A percentile compares a stretch with the other conserved stretches of the same genome.
Conservation (phyloP, 129 eudicot genomes). For the Sambucus nigra region DNA sequence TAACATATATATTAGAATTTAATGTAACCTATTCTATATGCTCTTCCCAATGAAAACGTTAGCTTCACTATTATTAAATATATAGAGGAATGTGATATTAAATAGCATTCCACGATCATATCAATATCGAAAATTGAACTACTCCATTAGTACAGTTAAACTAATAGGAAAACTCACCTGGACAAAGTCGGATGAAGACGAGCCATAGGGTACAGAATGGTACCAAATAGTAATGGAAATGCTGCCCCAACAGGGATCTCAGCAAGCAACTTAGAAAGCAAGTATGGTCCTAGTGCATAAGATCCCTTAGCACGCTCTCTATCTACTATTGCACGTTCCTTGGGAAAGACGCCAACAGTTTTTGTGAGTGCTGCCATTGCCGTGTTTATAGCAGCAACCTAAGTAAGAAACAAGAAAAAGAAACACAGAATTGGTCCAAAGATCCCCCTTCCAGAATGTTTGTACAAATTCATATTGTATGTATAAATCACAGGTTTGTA, state of each 20-base stretch:
- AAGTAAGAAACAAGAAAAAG: background rate
- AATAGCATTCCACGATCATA: background rate
- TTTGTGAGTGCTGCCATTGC: conserved; percentile 99
- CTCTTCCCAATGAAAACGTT: too few species aligned
- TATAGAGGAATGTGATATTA: background rate
- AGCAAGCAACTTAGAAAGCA: conserved; percentile 82
- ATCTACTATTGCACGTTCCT: conserved; percentile 96
- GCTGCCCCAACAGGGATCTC: conserved; percentile 96
- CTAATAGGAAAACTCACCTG: conserved; percentile 33
- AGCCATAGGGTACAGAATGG: conserved; percentile 90
- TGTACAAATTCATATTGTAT: background rate
- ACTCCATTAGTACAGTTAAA: background rate
- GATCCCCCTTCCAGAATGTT: background rate
- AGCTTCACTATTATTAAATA: too few species aligned
- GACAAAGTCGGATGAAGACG: conserved; percentile 87
- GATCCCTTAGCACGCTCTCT: conserved; percentile 97
- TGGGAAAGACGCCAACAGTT: conserved; percentile 92
- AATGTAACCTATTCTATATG: too few species aligned
- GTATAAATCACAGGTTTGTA: too few species aligned
- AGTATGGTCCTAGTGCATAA: conserved; percentile 77
- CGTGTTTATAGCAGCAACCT: conserved; percentile 99
- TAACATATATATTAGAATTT: too few species aligned
- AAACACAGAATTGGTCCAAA: conserved; percentile 2
- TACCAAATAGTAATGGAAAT: conserved; percentile 83
- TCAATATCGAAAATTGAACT: background rate